phyloP scores from a whole-genome alignment of 345 rosid genomes.

The Mercurialis annua region DNA sequence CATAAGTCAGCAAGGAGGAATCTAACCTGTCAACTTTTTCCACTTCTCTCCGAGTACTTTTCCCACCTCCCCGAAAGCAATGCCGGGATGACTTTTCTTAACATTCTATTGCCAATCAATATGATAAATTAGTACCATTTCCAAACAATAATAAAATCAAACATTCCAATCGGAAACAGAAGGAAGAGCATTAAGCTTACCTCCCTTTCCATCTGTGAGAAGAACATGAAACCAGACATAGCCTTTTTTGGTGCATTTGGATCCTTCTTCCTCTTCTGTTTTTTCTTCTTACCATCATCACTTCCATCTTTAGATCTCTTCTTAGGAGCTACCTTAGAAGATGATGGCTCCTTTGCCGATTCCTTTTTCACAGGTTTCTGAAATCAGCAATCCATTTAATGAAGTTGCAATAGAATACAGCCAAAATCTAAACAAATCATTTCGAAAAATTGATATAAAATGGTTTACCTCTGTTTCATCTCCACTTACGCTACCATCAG shows the following conservation, averaged over 20 bases:
- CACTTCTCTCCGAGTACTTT: constrained; percentile 76
- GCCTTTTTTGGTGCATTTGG: constrained; percentile 95
- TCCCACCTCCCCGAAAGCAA: constrained; percentile 55
- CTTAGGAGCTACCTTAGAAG: constrained; percentile 58
- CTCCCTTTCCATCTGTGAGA: constrained; percentile 82
- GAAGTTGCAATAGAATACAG: constrained; percentile 7
- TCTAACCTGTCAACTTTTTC: constrained; percentile 69
- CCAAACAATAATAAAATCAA: neutral
- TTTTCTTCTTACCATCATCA: constrained; percentile 77
- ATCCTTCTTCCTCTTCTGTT: constrained; percentile 85
- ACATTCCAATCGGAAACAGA: neutral
- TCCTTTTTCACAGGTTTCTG: constrained; percentile 80
- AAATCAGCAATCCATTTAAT: constrained; percentile 14
- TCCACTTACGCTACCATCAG: constrained; percentile 65
- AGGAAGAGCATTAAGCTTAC: constrained; percentile 32
- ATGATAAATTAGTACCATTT: constrained; percentile 13
- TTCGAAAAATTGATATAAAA: constrained; percentile 9
- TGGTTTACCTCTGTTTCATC: constrained; percentile 73
- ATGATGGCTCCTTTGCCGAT: constrained; percentile 53
- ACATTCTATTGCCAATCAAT: constrained; percentile 50
- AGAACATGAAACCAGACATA: constrained; percentile 65
- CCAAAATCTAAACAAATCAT: neutral
- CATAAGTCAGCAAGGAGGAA: neutral
- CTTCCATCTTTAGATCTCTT: constrained; percentile 62
- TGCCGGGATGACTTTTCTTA: constrained; percentile 70